These are phyloP conservation scores for Wickerhamomyces pijperi DNA, from an alignment of 805 yeast species.

Conservation along the genomic window DNA sequence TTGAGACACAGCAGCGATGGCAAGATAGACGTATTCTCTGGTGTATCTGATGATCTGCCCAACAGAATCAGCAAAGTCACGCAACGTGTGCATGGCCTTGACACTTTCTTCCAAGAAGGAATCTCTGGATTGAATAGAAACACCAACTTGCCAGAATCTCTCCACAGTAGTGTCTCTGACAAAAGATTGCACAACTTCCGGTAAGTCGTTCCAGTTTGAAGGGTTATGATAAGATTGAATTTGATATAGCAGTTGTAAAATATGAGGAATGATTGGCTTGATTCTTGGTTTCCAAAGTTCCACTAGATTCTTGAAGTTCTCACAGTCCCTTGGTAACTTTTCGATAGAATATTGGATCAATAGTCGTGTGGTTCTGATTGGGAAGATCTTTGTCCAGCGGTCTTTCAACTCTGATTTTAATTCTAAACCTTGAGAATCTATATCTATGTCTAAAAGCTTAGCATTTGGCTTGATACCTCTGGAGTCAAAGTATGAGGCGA, in stretches of 20 bases:
- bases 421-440: slow-evolving; percentile 81
- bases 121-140: slow-evolving; percentile 86
- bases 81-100: slow-evolving; percentile 82
- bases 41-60: slow-evolving; percentile 95
- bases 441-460: slow-evolving; percentile 62
- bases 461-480: slow-evolving; percentile 73
- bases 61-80: slow-evolving; percentile 96
- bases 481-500: slow-evolving; percentile 79
- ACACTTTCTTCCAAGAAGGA: slow-evolving; percentile 90
- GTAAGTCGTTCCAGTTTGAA: slow-evolving; percentile 78
- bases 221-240: slow-evolving; percentile 94
- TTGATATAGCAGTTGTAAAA: slow-evolving; percentile 76
- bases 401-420: slow-evolving; percentile 72
- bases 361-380: slow-evolving; percentile 90
- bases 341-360: slow-evolving; percentile 94
- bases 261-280: slow-evolving; percentile 84
- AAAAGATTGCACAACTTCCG: slow-evolving; percentile 83
- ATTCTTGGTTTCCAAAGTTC: slow-evolving; percentile 88
- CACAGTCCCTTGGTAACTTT: slow-evolving; percentile 68
- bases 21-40: slow-evolving; percentile 86
- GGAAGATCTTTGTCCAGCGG: slow-evolving; percentile 91
- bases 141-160: slow-evolving; percentile 98
- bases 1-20: slow-evolving; percentile 82
- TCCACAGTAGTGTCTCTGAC: slow-evolving; percentile 85
- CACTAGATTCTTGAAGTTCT: slow-evolving; percentile 56